Conservation (phyloP, 495 filamentous ascomycete species). For the Xylaria nigripes region DNA sequence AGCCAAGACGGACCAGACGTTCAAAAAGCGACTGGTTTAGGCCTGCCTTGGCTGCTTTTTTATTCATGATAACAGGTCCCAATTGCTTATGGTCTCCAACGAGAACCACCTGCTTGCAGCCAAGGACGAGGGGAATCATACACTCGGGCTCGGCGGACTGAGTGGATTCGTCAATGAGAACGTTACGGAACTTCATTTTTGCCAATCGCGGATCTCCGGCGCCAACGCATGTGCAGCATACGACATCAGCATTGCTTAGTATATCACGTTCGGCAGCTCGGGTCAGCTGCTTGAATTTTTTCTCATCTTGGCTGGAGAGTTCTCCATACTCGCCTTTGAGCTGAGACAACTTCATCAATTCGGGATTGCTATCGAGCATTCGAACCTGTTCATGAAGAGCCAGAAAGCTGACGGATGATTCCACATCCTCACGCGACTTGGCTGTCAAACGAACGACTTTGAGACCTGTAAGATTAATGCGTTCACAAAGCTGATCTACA, state of each 20-base stretch:
- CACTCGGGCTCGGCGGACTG: constrained; percentile 99
- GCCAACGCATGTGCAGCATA: constrained; percentile 98
- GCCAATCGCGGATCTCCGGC: constrained; percentile 91
- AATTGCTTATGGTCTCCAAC: constrained; percentile 98
- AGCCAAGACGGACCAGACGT: constrained; percentile 87
- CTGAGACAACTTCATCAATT: constrained; percentile 82
- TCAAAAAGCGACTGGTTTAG: constrained; percentile 97
- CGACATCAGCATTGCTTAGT: constrained; percentile 90
- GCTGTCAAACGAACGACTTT: constrained; percentile 98
- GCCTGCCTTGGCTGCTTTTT: constrained; percentile 96
- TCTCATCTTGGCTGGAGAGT: constrained; percentile 92
- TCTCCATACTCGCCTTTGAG: constrained; percentile 89
- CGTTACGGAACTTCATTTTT: constrained; percentile 96
- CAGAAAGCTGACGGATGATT: constrained; percentile 90
- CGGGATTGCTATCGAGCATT: constrained; percentile 92
- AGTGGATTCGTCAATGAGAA: constrained; percentile 95
- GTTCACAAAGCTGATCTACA: constrained; percentile 96
- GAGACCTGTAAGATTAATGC: constrained; percentile 87
- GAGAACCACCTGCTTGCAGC: constrained; percentile 96
- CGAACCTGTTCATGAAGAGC: constrained; percentile 95
- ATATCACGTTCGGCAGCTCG: constrained; percentile 93
- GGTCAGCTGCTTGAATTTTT: constrained; percentile 93
- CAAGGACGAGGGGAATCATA: constrained; percentile 96
- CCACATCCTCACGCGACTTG: constrained; percentile 96
- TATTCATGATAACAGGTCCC: constrained; percentile 99